These are phyloP conservation scores for Zygosaccharomyces pseudorouxii DNA, from an alignment of 805 yeast genomes.

Conservation along the genomic window DNA sequence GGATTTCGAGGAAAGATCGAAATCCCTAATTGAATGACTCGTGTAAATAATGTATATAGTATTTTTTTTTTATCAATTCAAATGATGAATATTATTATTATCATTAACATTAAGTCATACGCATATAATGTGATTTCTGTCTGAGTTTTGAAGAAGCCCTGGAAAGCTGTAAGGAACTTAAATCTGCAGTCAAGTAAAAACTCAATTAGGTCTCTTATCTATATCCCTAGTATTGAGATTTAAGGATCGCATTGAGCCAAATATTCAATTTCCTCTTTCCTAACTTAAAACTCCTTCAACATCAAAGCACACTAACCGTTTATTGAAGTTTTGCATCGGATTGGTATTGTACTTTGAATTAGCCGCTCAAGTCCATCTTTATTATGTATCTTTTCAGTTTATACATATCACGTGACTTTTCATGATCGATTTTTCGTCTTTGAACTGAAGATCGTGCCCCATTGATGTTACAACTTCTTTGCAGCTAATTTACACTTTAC, in stretches of 20 bases:
- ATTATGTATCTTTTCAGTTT: neutral
- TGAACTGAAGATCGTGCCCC: neutral
- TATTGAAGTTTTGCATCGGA: neutral
- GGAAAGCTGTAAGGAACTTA: too few species aligned
- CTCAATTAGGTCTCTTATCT: neutral
- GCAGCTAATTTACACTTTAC: constrained; percentile 1
- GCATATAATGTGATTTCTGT: too few species aligned
- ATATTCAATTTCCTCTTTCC: too few species aligned
- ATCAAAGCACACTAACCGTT: too few species aligned
- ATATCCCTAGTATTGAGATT: neutral
- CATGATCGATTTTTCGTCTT: neutral
- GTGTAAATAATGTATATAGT: neutral
- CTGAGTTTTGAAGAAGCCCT: too few species aligned
- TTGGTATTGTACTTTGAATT: neutral
- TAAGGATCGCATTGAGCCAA: too few species aligned
- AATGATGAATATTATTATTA: too few species aligned
- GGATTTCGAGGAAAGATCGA: constrained; percentile 45
- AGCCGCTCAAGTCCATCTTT: neutral
- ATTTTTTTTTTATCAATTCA: neutral
- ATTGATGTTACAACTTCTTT: constrained; percentile 1
- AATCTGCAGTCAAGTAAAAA: too few species aligned
- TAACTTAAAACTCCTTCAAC: neutral
- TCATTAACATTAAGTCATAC: too few species aligned
- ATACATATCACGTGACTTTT: neutral
- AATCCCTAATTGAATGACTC: constrained; percentile 31